Conservation (phyloP, 805 yeast genomes). For the Candida oleophila region DNA sequence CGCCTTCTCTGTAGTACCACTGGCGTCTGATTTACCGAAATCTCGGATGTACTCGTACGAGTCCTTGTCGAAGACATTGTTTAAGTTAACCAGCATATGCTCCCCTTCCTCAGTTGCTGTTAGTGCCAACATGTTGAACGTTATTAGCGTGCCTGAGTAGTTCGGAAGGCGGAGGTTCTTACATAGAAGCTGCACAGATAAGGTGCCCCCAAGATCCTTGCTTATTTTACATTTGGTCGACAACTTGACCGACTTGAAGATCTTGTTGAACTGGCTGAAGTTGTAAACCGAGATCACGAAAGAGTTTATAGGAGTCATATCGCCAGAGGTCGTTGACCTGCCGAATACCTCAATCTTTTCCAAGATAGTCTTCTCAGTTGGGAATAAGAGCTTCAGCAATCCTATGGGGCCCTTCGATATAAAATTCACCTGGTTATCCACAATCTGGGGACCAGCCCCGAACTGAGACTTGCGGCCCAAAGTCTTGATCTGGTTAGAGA, state of each 20-base stretch:
- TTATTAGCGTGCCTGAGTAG: slow-evolving; percentile 38
- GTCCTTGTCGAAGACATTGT: slow-evolving; percentile 26
- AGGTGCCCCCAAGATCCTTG: slow-evolving; percentile 34
- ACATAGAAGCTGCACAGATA: slow-evolving; percentile 39
- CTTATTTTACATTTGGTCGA: slow-evolving; percentile 39
- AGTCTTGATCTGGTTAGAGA: slow-evolving; percentile 19
- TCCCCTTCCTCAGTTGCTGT: slow-evolving; percentile 14
- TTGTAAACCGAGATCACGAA: slow-evolving; percentile 29
- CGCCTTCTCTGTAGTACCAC: background rate
- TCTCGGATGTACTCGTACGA: slow-evolving; percentile 22
- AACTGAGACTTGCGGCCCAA: slow-evolving; percentile 5
- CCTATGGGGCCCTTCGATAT: slow-evolving; percentile 77
- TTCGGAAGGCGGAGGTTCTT: slow-evolving; percentile 24
- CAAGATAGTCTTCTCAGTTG: slow-evolving; percentile 58
- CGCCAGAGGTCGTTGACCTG: slow-evolving; percentile 10
- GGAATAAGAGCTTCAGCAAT: slow-evolving; percentile 61
- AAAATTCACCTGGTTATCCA: slow-evolving; percentile 46
- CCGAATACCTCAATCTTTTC: slow-evolving; percentile 53
- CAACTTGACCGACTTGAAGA: slow-evolving; percentile 34
- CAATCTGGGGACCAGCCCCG: slow-evolving; percentile 4
- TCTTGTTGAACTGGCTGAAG: slow-evolving; percentile 32
- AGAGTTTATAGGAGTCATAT: slow-evolving; percentile 17
- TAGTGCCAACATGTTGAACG: slow-evolving; percentile 39
- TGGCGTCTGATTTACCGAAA: slow-evolving; percentile 8
- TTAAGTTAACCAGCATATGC: slow-evolving; percentile 10